Conservation (phyloP, 106 monocot genomes). For the Phalaenopsis equestris region DNA sequence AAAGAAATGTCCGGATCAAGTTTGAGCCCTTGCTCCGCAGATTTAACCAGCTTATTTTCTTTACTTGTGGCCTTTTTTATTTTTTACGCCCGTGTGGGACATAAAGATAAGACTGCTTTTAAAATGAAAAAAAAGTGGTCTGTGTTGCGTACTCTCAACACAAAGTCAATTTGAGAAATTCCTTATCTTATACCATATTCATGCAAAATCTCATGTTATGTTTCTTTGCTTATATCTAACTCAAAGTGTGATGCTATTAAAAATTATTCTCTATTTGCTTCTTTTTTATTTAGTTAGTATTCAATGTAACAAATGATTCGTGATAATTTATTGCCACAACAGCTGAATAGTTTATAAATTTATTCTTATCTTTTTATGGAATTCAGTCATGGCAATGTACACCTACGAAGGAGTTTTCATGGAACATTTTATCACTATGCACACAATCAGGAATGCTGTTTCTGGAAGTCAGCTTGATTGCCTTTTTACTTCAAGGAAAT, state of each 20-base stretch:
- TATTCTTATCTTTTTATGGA: slow-evolving; percentile 5
- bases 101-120: no score
- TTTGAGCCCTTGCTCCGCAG: no score
- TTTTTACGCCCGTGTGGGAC: no score
- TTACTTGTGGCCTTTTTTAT: no score
- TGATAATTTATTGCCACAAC: background rate
- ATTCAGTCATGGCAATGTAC: slow-evolving; percentile 73
- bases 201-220: background rate
- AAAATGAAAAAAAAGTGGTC: no score
- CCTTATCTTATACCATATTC: no score
- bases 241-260: background rate
- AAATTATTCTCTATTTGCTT: background rate
- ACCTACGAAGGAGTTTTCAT: slow-evolving; percentile 58
- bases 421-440: slow-evolving; percentile 70
- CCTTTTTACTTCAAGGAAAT: slow-evolving; percentile 94
- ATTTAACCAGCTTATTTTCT: no score
- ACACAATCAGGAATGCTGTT: slow-evolving; percentile 83
- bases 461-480: slow-evolving; percentile 84
- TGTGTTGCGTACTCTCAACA: no score
- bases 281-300: background rate
- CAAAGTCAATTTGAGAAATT: no score
- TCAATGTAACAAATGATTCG: background rate
- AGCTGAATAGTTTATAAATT: background rate
- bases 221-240: background rate
- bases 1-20: no score